Evolutionary conservation across 129 eudicot genomes (phyloP).

Genomic region (Flaveria robusta): DNA sequence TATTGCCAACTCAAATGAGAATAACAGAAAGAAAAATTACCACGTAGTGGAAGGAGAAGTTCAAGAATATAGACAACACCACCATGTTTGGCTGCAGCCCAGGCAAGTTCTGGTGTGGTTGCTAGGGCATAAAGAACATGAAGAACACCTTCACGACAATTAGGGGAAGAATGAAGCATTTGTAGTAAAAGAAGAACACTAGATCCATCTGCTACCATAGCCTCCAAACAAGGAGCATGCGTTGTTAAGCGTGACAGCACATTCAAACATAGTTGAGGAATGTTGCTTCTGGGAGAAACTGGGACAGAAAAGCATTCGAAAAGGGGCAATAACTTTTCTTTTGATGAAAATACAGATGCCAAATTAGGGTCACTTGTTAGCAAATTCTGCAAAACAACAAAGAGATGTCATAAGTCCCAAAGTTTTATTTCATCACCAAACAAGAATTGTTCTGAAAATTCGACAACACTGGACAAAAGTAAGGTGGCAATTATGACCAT

Average conservation of each 20-base stretch:
- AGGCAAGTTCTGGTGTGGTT: conserved; percentile 95
- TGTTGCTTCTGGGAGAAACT: conserved; percentile 64
- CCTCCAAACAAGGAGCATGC: conserved; percentile 94
- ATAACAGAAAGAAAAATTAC: conserved; percentile 28
- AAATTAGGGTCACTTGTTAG: conserved; percentile 80
- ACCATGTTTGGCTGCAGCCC: conserved; percentile 99
- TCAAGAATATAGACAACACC: conserved; percentile 95
- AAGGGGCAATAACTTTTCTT: conserved; percentile 82
- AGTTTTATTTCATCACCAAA: conserved; percentile 9
- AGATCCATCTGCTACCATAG: conserved; percentile 98
- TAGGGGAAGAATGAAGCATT: conserved; percentile 88
- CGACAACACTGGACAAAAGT: not conserved
- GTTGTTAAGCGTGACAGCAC: conserved; percentile 87
- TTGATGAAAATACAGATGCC: conserved; percentile 93
- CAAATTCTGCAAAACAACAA: conserved; percentile 62
- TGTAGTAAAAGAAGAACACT: conserved; percentile 84
- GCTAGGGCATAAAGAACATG: conserved; percentile 99
- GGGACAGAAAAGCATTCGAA: conserved; percentile 91
- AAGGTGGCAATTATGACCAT: not conserved
- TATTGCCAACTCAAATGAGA: conserved; percentile 6
- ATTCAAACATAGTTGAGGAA: conserved; percentile 79
- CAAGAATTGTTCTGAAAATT: not conserved
- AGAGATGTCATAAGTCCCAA: conserved; percentile 23
- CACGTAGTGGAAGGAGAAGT: conserved; percentile 83
- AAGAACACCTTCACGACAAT: conserved; percentile 95